Percentiles rank a stretch among this genome's conserved stretches.
Evolutionary conservation across 257 asterid species (phyloP).

Genomic region (Nyctanthes arbortristis): DNA sequence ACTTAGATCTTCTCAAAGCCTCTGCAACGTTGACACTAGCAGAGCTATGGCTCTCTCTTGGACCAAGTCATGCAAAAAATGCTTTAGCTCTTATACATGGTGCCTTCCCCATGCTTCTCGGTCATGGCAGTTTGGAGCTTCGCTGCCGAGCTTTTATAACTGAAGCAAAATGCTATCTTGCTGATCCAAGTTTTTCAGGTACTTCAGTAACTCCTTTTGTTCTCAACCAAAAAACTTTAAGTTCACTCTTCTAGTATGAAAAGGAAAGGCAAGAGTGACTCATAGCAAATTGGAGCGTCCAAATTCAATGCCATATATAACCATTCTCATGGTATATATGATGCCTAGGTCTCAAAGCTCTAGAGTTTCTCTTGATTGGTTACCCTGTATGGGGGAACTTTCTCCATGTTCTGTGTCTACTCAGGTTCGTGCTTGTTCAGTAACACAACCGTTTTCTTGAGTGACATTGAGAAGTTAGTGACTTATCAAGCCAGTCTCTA

Average conservation of each 20-base stretch:
- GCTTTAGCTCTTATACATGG: slow-evolving; percentile 80
- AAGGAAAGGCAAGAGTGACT: neutral
- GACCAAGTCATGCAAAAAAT: slow-evolving; percentile 78
- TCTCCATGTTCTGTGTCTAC: neutral
- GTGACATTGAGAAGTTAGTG: neutral
- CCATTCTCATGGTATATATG: neutral
- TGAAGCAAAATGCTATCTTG: slow-evolving; percentile 88
- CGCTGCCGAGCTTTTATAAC: slow-evolving; percentile 77
- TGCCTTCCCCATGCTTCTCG: slow-evolving; percentile 84
- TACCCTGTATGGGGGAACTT: neutral
- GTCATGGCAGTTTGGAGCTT: slow-evolving; percentile 97
- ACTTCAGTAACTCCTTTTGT: slow-evolving; percentile 13
- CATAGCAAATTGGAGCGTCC: neutral
- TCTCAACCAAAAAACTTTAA: neutral
- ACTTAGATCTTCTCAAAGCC: slow-evolving; percentile 94
- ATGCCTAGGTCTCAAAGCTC: neutral
- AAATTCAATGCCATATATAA: neutral
- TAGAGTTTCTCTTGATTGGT: neutral
- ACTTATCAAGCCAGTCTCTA: neutral
- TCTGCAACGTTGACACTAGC: slow-evolving; percentile 84
- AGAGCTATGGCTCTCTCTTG: slow-evolving; percentile 92
- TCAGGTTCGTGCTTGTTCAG: neutral
- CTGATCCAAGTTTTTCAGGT: slow-evolving; percentile 85
- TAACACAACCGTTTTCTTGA: neutral
- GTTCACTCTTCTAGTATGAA: slow-evolving; percentile 1